Evolutionary conservation across 2,329 filamentous ascomycete genomes (phyloP), one percentile per base, ranked within the genome.

Genomic region (Colletotrichum karsti): DNA sequence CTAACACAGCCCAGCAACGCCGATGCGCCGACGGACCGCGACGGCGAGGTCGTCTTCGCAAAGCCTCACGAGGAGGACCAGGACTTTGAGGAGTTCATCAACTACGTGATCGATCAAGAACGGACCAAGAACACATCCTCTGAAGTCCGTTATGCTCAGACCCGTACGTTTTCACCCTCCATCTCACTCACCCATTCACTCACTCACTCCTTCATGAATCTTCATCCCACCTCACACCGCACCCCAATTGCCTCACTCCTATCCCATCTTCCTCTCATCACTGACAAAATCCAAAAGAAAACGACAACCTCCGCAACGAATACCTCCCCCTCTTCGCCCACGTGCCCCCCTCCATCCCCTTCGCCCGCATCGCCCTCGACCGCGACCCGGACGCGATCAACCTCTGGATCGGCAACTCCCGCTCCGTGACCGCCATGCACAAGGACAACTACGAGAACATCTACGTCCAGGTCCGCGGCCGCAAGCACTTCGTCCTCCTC

Each of bases 391-490:
- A 96, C 70, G 93, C 93, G 13, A 87, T 94, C 69, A 96, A 96
- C 75, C 84, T 96, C 74, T 95, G 93, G 93, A 89, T 96, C 55
- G 93, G 93, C 60, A 92, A 93, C 79, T 88, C 88, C 1, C 83
- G 83, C 39, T 92, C 90, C 26, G 84, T 87, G 1, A 95, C 93
- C 0, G 90, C 91, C 0, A 78, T 95, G 60, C 93, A 96, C 80
- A 92, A 92, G 74, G 93, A 96, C 79, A 92, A 92, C 73, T 95
- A 95, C 77, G 93, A 96, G 77, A 96, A 96, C 76, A 85, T 96
- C 0, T 96, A 95, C 77, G 91, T 93, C 1, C 93, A 95, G 74
- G 78, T 95, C 13, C 77, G 89, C 1, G 93, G 93, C 0, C 80
- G 81, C 63, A 96, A 96, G 76, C 89, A 92, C 72, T 96, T 96